Evolutionary conservation across 2,329 filamentous ascomycete genomes (phyloP), one percentile per base, ranked within the genome.

Genomic region (Neonectria ditissima): DNA sequence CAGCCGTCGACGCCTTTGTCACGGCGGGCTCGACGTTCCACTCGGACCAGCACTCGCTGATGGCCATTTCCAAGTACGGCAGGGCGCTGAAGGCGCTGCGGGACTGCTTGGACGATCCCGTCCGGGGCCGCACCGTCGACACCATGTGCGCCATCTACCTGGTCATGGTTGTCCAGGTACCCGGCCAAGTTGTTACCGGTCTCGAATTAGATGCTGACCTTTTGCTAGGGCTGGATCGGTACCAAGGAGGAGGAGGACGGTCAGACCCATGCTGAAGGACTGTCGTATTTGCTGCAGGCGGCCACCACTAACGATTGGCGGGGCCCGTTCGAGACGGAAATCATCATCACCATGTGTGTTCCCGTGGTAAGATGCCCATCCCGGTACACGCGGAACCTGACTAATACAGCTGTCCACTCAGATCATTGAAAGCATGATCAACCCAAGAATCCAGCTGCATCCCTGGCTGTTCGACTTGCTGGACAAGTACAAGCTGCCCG

Each of bases 131-230:
- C 8, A 74, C 75, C 4, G 63, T 71, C 0, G 78, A 80, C 18
- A 80, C 78, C 0, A 71, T 80, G 37, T 79, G 77, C 16, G 76
- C 78, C 5, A 74, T 80, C 5, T 80, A 80, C 55, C 60, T 80
- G 9, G 65, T 80, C 18, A 76, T 79, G 72, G 72, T 80, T 30
- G 74, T 70, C 11, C 76, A 80, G 69, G 78, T 78, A 55, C 8
- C 73, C 34, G 2, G 13, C 30, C 20, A 28, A 41, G n/a, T 20
- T 5, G n/a, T n/a, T n/a, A n/a, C n/a, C n/a, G n/a, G n/a, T n/a
- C 9, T 8, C 9, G 13, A 1, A 6, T 1, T 3, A 13, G 10
- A 0, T 11, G 10, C 32, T 51, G 32, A 62, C 64, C 48, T 34
- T 16, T 4, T 4, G 8, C 0, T 18, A 75, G 78, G 73, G 73